Base-by-base conservation (phyloP, 1,284 basidiomycete genomes). In the Stygiomarasmius scandens region DNA sequence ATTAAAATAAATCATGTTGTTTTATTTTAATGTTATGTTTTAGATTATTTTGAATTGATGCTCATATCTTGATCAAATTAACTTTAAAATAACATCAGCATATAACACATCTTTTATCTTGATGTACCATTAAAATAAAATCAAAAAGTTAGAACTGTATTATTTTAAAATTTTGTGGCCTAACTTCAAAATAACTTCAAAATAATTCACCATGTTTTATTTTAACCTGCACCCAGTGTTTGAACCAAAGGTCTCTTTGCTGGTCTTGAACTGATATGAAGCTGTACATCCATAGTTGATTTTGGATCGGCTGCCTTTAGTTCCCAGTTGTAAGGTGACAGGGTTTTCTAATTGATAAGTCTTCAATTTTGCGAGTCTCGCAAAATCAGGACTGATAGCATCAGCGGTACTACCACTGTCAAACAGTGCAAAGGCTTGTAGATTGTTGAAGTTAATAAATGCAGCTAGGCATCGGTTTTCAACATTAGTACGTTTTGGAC, bases 341-440 rank as follows among this genome's bases (percentile, higher is more conserved):
- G 54, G 66, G 6, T 66, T 48, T 20, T 61, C 59, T 0, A 69
- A 54, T 16, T 56, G 58, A 25, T 65, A 54, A 6, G 24, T 16
- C 2, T 52, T 19, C 0, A 63, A 34, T 1, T 56, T 45, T 0
- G 59, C 34, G 1, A 63, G 49, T 1, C 45, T 34, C 2, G 59
- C 61, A 34, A 65, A 63, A 8, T 65, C 63, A 0, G 66, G 64
- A 6, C 54, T 55, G 0, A 66, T 48, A 3, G 61, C 61, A 55
- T 64, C 63, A 0, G 59, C 60, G 0, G 63, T 67, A 24, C 64
- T 63, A 1, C 66, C 66, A 5, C 59, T 58, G 36, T 68, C 63
- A 24, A 69, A 61, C 27, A 69, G 56, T 0, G 61, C 51, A 1
- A 57, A 60, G 1, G 60, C 64, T 8, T 56, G 16, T 0, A 61